Conservation (phyloP, 495 filamentous ascomycete species). For the Amniculicola lignicola region DNA sequence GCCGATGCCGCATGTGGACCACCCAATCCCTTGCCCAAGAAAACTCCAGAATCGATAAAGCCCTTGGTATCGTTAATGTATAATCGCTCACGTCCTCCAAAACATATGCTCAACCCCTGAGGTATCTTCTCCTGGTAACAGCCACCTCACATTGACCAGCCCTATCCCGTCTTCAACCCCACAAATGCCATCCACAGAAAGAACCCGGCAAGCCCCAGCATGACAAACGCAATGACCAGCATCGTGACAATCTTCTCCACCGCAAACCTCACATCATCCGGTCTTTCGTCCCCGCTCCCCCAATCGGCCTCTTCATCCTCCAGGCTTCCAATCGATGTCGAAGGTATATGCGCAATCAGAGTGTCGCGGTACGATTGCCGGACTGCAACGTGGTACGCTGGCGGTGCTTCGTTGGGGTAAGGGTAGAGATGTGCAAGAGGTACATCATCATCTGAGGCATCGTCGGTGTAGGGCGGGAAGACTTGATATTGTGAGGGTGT, state of each 20-base stretch:
- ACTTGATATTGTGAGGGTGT: no score
- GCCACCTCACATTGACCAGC: no score
- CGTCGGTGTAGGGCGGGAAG: slow-evolving; percentile 13
- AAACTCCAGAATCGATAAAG: no score
- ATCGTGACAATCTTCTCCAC: slow-evolving; percentile 23
- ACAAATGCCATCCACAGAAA: no score
- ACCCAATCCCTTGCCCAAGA: no score
- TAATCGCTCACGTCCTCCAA: no score
- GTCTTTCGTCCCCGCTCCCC: background rate
- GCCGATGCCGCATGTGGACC: no score
- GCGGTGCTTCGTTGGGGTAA: slow-evolving; percentile 26
- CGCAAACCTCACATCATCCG: slow-evolving; percentile 17
- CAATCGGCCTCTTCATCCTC: slow-evolving; percentile 17
- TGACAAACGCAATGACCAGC: slow-evolving; percentile 16
- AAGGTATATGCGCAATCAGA: slow-evolving; percentile 22
- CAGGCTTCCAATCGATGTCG: background rate
- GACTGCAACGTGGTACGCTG: slow-evolving; percentile 16
- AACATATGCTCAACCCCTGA: no score
- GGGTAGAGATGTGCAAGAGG: slow-evolving; percentile 18
- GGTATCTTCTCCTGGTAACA: no score
- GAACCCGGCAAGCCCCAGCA: no score
- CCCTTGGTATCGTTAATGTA: no score
- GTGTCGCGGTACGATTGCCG: slow-evolving; percentile 19
- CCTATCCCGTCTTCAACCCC: no score
- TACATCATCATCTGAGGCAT: slow-evolving; percentile 14